Base-by-base conservation (phyloP, 306 rosid species). In the Casuarina equisetifolia region DNA sequence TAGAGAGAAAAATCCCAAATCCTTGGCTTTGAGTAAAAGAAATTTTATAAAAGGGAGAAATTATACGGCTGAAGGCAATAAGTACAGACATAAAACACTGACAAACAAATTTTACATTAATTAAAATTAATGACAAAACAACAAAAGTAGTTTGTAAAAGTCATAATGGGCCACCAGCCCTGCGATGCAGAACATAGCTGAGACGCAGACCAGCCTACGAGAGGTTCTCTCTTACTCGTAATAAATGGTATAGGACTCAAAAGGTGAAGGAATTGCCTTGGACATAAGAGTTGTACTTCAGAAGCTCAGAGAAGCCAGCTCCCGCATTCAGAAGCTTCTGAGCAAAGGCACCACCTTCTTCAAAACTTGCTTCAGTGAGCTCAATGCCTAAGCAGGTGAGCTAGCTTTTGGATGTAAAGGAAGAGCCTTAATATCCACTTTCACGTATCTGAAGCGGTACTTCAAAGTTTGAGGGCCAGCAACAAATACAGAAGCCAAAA, bases 311-410 rank as follows among this genome's bases (percentile, higher is more conserved):
- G 68, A 82, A 73, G 53, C 62, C 88, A 86, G 8, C 77, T 75
- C 16, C 72, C 88, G 58, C 75, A 54, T 11, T 38, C 86, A 0
- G 77, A 25, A 54, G n/a, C 78, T 76, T 64, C 74, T 17, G 48
- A 25, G 40, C 46, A 69, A 70, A 69, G 96, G 92, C 84, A 88
- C 97, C 6, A 72, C 85, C 66, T 80, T 89, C 35, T 66, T 73
- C 69, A 85, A 82, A 82, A 89, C 97, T 50, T 90, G 94, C 69
- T 83, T 89, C 88, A 92, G 89, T 78, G 94, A 92, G 19, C 71
- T 91, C 78, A 93, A 93, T 48, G 74, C 88, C 42, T 77, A 91
- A 39, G 77, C 97, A 81, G 98, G 91, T 2, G 81, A 78, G 7
- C 70, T 52, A 3, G 96, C 97, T 55, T 92, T 82, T 71, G 97